Evolutionary conservation across 495 filamentous ascomycete genomes (phyloP).

Genomic region (Annulohypoxylon stygium): DNA sequence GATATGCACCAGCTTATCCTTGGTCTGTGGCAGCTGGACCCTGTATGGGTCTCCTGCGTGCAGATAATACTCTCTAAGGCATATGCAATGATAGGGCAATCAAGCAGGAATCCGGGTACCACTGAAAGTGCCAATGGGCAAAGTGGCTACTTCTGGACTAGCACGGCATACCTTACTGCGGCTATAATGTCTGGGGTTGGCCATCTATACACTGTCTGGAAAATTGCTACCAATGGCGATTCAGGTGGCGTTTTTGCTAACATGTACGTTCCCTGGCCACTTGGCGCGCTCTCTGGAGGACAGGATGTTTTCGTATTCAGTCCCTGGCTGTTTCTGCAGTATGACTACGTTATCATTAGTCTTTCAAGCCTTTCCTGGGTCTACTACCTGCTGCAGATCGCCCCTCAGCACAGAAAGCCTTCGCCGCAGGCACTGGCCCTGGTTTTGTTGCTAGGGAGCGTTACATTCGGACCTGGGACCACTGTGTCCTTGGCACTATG

Average conservation of each 20-base stretch:
- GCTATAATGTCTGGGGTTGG: conserved; percentile 29
- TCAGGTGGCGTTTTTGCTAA: conserved; percentile 15
- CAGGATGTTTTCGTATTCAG: conserved; percentile 29
- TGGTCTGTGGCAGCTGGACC: conserved; percentile 40
- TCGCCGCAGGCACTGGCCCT: no score
- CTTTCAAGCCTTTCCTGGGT: conserved; percentile 41
- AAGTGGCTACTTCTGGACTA: conserved; percentile 32
- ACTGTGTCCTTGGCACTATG: no score
- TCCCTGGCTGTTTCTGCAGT: conserved; percentile 45
- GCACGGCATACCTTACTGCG: conserved; percentile 34
- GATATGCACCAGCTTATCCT: conserved; percentile 42
- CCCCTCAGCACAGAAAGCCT: not conserved
- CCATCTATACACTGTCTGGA: conserved; percentile 24
- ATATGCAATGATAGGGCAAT: not conserved
- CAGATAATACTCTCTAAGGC: not conserved
- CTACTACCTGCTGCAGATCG: conserved; percentile 1
- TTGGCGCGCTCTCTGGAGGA: conserved; percentile 20
- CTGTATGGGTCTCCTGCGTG: conserved; percentile 33
- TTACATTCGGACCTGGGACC: no score
- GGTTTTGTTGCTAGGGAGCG: no score
- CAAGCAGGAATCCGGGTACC: not conserved
- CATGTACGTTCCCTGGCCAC: conserved; percentile 36
- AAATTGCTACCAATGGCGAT: no score
- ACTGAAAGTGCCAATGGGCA: not conserved
- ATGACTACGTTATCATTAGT: conserved; percentile 43